Evolutionary conservation across 176 grass and related monocot genomes (phyloP).

Genomic region (Carex pumila): DNA sequence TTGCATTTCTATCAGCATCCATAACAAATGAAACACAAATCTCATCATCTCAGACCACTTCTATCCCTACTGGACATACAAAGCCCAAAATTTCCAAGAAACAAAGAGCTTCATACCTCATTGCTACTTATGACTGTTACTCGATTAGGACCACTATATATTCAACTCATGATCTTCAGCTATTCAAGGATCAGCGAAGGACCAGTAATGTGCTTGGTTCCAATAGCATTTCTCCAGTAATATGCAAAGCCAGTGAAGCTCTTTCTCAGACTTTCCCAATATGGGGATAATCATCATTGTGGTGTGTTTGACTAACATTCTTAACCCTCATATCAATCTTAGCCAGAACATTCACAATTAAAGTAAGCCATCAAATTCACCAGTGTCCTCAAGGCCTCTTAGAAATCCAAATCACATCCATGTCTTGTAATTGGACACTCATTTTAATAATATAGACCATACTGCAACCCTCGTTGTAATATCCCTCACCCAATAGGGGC

Average conservation of each 20-base stretch:
- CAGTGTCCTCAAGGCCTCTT: neutral
- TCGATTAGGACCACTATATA: neutral
- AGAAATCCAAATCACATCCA: neutral
- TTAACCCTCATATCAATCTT: neutral
- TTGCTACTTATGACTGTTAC: neutral
- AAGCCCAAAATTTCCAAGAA: neutral
- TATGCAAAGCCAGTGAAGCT: neutral
- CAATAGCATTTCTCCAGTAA: neutral
- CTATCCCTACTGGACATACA: neutral
- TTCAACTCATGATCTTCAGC: neutral
- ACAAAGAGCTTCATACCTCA: neutral
- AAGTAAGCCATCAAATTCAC: too few species aligned
- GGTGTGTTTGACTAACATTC: neutral
- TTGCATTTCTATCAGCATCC: neutral
- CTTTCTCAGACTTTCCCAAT: neutral
- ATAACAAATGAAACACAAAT: neutral
- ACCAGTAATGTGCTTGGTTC: conserved; percentile 8
- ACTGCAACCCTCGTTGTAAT: neutral
- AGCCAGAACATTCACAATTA: neutral
- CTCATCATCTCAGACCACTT: neutral
- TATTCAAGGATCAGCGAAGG: conserved; percentile 3
- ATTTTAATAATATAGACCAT: neutral
- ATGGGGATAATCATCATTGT: neutral
- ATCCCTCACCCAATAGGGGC: neutral
- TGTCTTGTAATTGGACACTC: neutral